Evolutionary conservation across 2,329 filamentous ascomycete species (phyloP), one percentile per base, ranked within the genome.

Genomic region (Hymenoscyphus occultus): DNA sequence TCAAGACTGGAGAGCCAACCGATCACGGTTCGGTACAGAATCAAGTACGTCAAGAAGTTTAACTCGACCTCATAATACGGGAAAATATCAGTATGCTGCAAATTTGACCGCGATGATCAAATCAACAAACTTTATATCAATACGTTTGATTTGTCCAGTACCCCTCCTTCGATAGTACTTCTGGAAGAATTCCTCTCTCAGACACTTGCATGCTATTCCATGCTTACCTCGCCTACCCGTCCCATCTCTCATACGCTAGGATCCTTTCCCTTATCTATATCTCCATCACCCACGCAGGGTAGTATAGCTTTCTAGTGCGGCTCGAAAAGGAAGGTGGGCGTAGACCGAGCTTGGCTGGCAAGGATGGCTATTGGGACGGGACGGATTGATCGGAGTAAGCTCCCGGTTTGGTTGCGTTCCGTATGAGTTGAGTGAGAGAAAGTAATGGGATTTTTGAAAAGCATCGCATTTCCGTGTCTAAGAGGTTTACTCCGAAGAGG

Each of bases 231-330:
- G 19, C 19, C 48, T 54, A n/a, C 48, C 48, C 48, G 9, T 16
- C 40, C 16, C 42, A 48, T 48, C 42, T 51, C n/a, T 51, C 45
- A 51, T 51, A 51, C 45, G 45, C 45, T 51, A 51, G 45, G 45
- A 51, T 54, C 56, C 28, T 57, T 57, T 57, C 56, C 54, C 56
- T 57, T 57, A 57, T 57, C 56, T 32, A 13, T 57, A 28, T 57
- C 56, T 28, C 56, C 13, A 57, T 57, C 56, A 35, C 28, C 28
- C 31, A 57, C 31, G n/a, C 56, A n/a, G 22, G 56, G 31, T 10
- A 32, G 14, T 57, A 13, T 31, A 39, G 28, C 35, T 39, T 19
- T 5, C 16, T 28, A 54, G 48, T 28, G 48, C 48, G 19, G 56
- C 56, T 39, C 56, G 31, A 57, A n/a, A 28, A 9, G 56, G 56